Percentiles rank a stretch among this genome's conserved stretches.
These are phyloP conservation scores for Bauhinia variegata DNA, from an alignment of 306 rosid species.

Conservation along the genomic window DNA sequence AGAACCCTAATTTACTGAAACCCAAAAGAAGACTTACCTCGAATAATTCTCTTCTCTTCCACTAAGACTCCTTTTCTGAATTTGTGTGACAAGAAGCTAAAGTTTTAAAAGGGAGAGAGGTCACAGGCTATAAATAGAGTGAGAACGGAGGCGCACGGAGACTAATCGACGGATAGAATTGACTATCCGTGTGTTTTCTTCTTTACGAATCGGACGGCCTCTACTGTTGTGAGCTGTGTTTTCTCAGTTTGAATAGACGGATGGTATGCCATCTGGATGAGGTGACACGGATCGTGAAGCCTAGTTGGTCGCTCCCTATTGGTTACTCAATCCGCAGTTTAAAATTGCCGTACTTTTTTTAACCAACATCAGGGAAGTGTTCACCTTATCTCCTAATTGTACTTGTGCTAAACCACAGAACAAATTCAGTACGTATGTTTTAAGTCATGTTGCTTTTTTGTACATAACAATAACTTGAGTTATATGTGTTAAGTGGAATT, in stretches of 20 bases:
- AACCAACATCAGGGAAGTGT: no score
- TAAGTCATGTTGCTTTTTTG: no score
- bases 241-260: constrained; percentile 46
- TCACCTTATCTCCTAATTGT: no score
- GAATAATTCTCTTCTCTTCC: constrained; percentile 2
- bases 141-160: neutral
- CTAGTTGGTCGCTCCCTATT: constrained; percentile 38
- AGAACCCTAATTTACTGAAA: constrained; percentile 22
- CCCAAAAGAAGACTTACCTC: constrained; percentile 34
- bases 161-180: constrained; percentile 48
- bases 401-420: no score
- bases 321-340: constrained; percentile 4
- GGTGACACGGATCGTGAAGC: constrained; percentile 47
- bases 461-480: no score
- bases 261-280: constrained; percentile 12
- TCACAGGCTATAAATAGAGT: constrained; percentile 42
- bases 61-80: neutral
- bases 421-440: no score
- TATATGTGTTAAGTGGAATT: no score
- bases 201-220: constrained; percentile 43
- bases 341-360: no score
- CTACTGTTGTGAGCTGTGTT: constrained; percentile 42
- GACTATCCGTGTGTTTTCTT: constrained; percentile 56
- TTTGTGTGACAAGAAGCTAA: neutral
- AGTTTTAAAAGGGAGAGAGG: fast-evolving